These are phyloP conservation scores for Coniophora puteana DNA, from an alignment of 1,284 basidiomycete genomes.

Conservation along the genomic window DNA sequence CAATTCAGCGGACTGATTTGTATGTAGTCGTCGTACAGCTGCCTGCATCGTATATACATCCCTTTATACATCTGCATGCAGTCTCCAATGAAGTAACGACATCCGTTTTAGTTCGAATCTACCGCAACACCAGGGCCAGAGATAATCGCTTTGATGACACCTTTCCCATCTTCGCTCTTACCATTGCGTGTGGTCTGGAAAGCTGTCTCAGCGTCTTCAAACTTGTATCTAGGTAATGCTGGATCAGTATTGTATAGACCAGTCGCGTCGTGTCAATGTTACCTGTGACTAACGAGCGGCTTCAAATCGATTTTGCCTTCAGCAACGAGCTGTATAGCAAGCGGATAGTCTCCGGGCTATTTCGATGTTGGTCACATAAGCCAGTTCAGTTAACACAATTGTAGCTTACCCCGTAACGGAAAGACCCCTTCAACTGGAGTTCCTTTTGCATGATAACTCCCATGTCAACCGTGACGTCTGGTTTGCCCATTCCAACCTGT, in stretches of 20 bases:
- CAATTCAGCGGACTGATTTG: too few relatives aligned
- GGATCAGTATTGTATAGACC: constrained; percentile 3
- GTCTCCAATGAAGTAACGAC: too few relatives aligned
- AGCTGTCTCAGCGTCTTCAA: constrained; percentile 73
- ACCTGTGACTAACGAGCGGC: constrained; percentile 87
- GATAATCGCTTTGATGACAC: constrained; percentile 74
- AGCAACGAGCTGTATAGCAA: constrained; percentile 81
- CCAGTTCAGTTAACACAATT: too few relatives aligned
- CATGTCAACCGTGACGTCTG: constrained; percentile 62
- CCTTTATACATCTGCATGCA: too few relatives aligned
- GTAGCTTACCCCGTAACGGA: constrained; percentile 74
- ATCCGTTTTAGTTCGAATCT: too few relatives aligned
- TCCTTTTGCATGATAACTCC: constrained; percentile 70
- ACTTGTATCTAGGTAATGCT: constrained; percentile 52
- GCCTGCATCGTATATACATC: too few relatives aligned
- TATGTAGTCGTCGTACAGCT: too few relatives aligned
- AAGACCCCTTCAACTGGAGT: constrained; percentile 78
- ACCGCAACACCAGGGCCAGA: constrained; percentile 69
- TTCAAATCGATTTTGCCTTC: constrained; percentile 83
- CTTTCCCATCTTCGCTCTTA: constrained; percentile 74
- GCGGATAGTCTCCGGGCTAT: constrained; percentile 80
- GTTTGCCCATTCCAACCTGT: constrained; percentile 74
- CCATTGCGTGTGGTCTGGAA: constrained; percentile 80
- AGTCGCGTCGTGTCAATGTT: constrained; percentile 19
- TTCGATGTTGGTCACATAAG: constrained; percentile 9